Base-by-base conservation (phyloP, 1,139 yeast species). In the Yamadazyma oceani region DNA sequence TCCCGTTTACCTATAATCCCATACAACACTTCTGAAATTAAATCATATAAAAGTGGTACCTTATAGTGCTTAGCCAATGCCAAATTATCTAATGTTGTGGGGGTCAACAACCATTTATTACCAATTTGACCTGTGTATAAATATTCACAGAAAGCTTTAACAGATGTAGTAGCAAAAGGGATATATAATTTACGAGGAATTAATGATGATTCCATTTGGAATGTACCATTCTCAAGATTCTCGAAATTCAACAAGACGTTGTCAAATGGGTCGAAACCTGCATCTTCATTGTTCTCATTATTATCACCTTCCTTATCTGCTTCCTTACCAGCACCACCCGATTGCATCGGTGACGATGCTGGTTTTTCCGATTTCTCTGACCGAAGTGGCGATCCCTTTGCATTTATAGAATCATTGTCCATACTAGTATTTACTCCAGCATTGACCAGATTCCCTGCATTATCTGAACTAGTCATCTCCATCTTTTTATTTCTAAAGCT, bases 51-150 rank as follows among this genome's bases (percentile, higher is more conserved):
- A 40, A 84, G 60, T 1, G 90, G 90, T 14, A 85, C 73, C 43
- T 79, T 80, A 51, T 78, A 82, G 43, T 77, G 71, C 48, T 81
- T 80, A 2, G 88, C 74, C 48, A 82, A 69, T 21, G 79, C 60
- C 47, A 84, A 65, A 37, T 80, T 69, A 46, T 84, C 89, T 39
- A 82, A 66, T 0, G 85, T 75, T 0, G 85, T 80, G 0, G 90
- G 90, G 2, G 75, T 66, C 25, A 84, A 59, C 11, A 72, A 60
- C 90, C 90, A 84, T 49, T 77, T 81, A 41, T 82, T 79, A 24
- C 87, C 88, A 24, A 85, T 76, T 57, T 84, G 89, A 1, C 92
- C 94, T 6, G 90, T 84, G 51, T 82, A 83, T 43, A 85, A 66
- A 55, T 79, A 85, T 51, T 85, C 92, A 31, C 84, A 68, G 48